phyloP scores from a whole-genome alignment of 2,329 filamentous ascomycete genomes.

The Capronia americana region DNA sequence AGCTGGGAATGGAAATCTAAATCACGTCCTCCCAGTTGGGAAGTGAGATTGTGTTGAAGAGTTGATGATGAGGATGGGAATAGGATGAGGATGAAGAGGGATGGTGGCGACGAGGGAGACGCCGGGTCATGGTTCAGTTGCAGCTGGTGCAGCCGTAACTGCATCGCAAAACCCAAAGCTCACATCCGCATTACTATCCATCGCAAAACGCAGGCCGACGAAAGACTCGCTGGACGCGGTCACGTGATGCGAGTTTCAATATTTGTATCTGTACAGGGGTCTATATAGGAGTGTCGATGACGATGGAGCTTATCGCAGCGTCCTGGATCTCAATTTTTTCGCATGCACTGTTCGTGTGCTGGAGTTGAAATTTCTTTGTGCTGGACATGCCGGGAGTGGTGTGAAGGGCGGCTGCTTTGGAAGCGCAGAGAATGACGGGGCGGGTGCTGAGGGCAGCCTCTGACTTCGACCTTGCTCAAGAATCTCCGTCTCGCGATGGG shows the following conservation, averaged over 20 bases:
- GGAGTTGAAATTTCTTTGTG: not conserved
- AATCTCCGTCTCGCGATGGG: constrained; percentile 9
- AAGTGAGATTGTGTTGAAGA: constrained; percentile 25
- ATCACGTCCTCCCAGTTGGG: constrained; percentile 25
- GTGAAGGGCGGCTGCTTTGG: constrained; percentile 16
- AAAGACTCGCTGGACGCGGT: constrained; percentile 9
- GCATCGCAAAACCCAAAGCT: constrained; percentile 33
- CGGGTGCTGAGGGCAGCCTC: constrained; percentile 22
- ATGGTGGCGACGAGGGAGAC: constrained; percentile 29
- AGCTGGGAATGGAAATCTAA: constrained; percentile 24
- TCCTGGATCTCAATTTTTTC: not conserved
- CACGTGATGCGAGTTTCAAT: constrained; percentile 26
- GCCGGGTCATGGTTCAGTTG: constrained; percentile 34
- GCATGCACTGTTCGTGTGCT: not conserved
- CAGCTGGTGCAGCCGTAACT: constrained; percentile 31
- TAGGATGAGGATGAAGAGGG: constrained; percentile 27
- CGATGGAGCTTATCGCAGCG: constrained; percentile 2
- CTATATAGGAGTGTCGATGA: constrained; percentile 25
- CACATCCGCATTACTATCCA: constrained; percentile 30
- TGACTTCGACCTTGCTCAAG: constrained; percentile 20
- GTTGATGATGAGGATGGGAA: constrained; percentile 30
- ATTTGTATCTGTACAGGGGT: not conserved
- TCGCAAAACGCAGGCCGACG: constrained; percentile 9
- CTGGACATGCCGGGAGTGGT: constrained; percentile 18
- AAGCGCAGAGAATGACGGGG: constrained; percentile 26